These are phyloP conservation scores for Ophiognomonia clavigignenti-juglandacearum DNA, from an alignment of 2,329 filamentous ascomycete genomes.

Conservation along the genomic window DNA sequence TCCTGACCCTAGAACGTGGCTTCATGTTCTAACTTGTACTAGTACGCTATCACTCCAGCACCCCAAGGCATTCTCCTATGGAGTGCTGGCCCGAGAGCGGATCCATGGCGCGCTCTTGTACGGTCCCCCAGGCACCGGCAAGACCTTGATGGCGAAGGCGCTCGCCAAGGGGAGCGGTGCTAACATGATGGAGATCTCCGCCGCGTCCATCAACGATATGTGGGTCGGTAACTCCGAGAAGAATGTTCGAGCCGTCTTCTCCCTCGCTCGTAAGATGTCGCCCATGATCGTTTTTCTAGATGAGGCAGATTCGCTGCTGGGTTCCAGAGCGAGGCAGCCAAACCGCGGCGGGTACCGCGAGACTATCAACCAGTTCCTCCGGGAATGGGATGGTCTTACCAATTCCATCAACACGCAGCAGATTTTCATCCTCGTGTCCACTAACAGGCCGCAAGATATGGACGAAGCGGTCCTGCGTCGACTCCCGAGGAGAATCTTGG, in stretches of 20 bases:
- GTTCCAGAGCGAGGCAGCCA: conserved; percentile 62
- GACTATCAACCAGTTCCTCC: conserved; percentile 92
- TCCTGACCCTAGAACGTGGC: neutral
- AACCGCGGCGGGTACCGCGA: conserved; percentile 73
- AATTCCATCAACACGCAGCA: conserved; percentile 53
- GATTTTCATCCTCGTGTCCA: conserved; percentile 97
- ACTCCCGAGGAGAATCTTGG: conserved; percentile 65
- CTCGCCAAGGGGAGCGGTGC: conserved; percentile 65
- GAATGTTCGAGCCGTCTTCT: conserved; percentile 89
- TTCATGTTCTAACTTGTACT: neutral
- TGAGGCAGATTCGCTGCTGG: conserved; percentile 90
- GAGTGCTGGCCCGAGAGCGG: conserved; percentile 83
- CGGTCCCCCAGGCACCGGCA: conserved; percentile 77
- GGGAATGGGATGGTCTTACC: conserved; percentile 90
- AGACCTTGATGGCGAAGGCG: conserved; percentile 65
- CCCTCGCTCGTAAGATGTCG: conserved; percentile 81
- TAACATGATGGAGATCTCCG: conserved; percentile 80
- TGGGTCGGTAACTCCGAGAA: conserved; percentile 96
- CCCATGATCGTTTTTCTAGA: conserved; percentile 96
- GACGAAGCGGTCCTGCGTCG: conserved; percentile 82
- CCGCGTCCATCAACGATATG: conserved; percentile 91
- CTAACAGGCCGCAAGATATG: conserved; percentile 90
- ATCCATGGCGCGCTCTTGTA: conserved; percentile 88
- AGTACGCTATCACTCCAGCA: conserved; percentile 72
- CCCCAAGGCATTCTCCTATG: conserved; percentile 94